Percentiles rank a stretch among this genome's conserved stretches.
Evolutionary conservation across 2,329 filamentous ascomycete species (phyloP).

Genomic region (Xylariaceae sp.): DNA sequence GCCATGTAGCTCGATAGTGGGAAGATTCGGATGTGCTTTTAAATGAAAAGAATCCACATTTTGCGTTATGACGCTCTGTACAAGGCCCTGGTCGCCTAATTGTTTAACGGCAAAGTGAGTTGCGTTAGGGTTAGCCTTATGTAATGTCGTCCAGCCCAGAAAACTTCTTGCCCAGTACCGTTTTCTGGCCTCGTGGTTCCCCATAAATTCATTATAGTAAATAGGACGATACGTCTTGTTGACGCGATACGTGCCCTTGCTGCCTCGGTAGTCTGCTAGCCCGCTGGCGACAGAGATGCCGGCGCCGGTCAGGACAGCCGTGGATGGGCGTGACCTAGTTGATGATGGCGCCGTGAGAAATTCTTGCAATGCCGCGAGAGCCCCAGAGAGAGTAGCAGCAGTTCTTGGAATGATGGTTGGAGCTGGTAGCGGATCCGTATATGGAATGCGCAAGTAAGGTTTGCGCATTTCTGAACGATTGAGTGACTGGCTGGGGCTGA

Average conservation of each 20-base stretch:
- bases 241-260: conserved; percentile 84
- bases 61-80: conserved; percentile 80
- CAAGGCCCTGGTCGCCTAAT: conserved; percentile 64
- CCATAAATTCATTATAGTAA: conserved; percentile 85
- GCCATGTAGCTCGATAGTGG: conserved; percentile 84
- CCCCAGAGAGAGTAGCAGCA: conserved; percentile 65
- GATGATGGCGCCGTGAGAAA: conserved; percentile 66
- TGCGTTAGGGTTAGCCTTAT: conserved; percentile 72
- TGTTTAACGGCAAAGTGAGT: conserved; percentile 73
- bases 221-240: conserved; percentile 89
- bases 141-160: conserved; percentile 80
- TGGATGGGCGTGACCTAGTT: conserved; percentile 40
- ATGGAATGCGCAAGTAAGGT: conserved; percentile 81
- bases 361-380: conserved; percentile 67
- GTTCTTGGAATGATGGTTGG: conserved; percentile 68
- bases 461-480: conserved; percentile 50
- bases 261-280: conserved; percentile 85
- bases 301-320: conserved; percentile 64
- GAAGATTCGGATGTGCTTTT: conserved; percentile 65
- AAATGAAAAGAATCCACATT: conserved; percentile 96
- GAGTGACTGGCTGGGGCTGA: too few species aligned
- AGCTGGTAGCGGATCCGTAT: conserved; percentile 73
- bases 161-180: conserved; percentile 96
- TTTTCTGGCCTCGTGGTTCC: conserved; percentile 77
- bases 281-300: conserved; percentile 92